Evolutionary conservation across 495 filamentous ascomycete genomes (phyloP).

Genomic region (Hypomontagnella monticulosa): DNA sequence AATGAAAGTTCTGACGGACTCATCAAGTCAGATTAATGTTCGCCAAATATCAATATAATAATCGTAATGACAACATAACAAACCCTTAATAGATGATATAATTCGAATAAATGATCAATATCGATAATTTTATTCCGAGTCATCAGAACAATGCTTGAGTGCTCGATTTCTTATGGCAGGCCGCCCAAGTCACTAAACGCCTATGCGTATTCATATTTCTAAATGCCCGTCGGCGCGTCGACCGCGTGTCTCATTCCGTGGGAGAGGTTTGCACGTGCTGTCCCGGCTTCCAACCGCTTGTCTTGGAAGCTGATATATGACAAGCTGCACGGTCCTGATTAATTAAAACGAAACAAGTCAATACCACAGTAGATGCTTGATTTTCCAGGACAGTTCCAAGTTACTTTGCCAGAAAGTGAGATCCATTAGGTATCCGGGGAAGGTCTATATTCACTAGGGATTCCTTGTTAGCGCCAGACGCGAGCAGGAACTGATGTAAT

Average conservation of each 20-base stretch:
- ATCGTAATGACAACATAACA: neutral
- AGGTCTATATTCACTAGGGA: neutral
- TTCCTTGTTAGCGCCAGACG: slow-evolving; percentile 15
- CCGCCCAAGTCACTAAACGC: too few species aligned
- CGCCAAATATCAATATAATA: too few species aligned
- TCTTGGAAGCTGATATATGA: slow-evolving; percentile 17
- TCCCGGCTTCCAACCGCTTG: slow-evolving; percentile 14
- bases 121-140: too few species aligned
- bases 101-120: too few species aligned
- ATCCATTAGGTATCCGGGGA: neutral
- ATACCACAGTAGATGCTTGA: slow-evolving; percentile 1
- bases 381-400: slow-evolving; percentile 15
- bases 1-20: too few species aligned
- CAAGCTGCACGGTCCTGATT: slow-evolving; percentile 25
- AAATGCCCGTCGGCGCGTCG: slow-evolving; percentile 4
- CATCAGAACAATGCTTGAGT: too few species aligned
- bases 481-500: slow-evolving; percentile 19
- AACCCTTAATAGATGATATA: too few species aligned
- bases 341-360: slow-evolving; percentile 36
- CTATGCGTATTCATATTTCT: slow-evolving; percentile 17
- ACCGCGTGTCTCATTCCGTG: slow-evolving; percentile 8
- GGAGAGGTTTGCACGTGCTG: slow-evolving; percentile 22
- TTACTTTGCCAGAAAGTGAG: neutral
- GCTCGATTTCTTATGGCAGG: neutral
- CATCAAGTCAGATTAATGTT: too few species aligned